phyloP scores from a whole-genome alignment of 768 basidiomycete species.

The Boletus eberwhitei region DNA sequence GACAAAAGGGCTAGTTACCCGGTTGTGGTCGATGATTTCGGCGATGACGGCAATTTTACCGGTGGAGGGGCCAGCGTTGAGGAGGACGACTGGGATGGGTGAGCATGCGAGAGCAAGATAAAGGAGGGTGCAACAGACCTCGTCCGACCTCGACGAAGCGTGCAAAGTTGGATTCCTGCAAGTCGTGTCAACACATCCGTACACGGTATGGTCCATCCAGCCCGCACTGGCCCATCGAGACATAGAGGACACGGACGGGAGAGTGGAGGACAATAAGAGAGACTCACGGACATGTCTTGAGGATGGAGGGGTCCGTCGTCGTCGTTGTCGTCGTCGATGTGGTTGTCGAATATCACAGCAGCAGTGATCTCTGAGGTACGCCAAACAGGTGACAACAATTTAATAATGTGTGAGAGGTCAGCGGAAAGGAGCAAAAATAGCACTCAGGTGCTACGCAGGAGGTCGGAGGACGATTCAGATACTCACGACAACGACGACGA shows the following conservation, averaged over 20 bases:
- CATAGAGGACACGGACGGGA: neutral
- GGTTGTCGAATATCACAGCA: neutral
- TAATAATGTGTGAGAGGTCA: constrained; percentile 6
- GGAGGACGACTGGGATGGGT: constrained; percentile 67
- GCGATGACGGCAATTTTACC: constrained; percentile 94
- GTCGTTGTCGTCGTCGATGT: constrained; percentile 5
- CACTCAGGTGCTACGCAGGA: neutral
- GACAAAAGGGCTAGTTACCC: constrained; percentile 46
- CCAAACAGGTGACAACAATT: constrained; percentile 14
- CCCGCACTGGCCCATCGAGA: neutral
- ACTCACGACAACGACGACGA: constrained; percentile 2
- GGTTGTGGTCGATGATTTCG: constrained; percentile 99
- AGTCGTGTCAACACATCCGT: constrained; percentile 18
- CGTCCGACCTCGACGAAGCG: constrained; percentile 99
- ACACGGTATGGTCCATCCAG: constrained; percentile 9
- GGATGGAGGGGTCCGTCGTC: neutral
- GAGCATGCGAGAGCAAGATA: neutral
- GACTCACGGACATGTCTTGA: constrained; percentile 24
- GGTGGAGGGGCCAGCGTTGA: constrained; percentile 79
- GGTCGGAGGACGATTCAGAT: too few relatives aligned
- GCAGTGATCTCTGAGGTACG: neutral
- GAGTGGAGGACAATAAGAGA: neutral
- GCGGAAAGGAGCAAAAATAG: neutral
- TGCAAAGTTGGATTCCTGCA: constrained; percentile 83
- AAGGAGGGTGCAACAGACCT: constrained; percentile 39